Evolutionary conservation across 148 eudicot genomes (phyloP), one percentile per base, ranked within the genome.

Genomic region (Camellia granthamiana): DNA sequence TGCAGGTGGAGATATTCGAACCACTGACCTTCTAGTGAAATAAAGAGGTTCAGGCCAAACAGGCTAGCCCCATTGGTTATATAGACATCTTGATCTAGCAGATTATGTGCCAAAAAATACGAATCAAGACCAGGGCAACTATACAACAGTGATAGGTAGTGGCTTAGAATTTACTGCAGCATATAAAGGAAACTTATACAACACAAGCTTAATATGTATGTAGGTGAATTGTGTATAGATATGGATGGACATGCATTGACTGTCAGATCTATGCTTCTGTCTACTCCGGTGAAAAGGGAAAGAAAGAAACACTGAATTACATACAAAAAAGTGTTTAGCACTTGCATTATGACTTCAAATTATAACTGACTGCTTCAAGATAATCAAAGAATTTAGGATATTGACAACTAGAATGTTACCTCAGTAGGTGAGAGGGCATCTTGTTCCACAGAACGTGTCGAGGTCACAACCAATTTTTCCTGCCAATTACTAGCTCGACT

Each of bases 401-500:
- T 7, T 75, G 52, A 64, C 70, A 3, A 10, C 69, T 16, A 3
- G 19, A 66, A 60, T 16, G 52, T 83, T 88, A 97, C 99, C 99
- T 97, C 99, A 23, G 96, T 85, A 79, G 99, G 91, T 60, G 99
- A 94, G 64, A 97, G 93, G 80, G 90, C 97, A 86, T 92, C 99
- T 80, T 91, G 99, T 75, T 97, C 98, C 77, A 94, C 98, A 44
- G 99, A 92, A 65, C 97, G 99, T 46, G 98, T 91, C 66, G 99
- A 94, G 75, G 98, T 97, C 42, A 97, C 99, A 46, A 91, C 97
- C 91, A 97, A 84, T 78, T 91, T 97, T 76, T 97, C 99, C 86
- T 97, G 99, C 99, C 99, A 97, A 83, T 97, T 94, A 87, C 98
- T 97, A 83, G 98, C 95, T 78, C 91, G 94, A 64, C 99, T 92